These are phyloP conservation scores for Zygosaccharomyces bailii DNA, from an alignment of 805 yeast species.

Conservation along the genomic window DNA sequence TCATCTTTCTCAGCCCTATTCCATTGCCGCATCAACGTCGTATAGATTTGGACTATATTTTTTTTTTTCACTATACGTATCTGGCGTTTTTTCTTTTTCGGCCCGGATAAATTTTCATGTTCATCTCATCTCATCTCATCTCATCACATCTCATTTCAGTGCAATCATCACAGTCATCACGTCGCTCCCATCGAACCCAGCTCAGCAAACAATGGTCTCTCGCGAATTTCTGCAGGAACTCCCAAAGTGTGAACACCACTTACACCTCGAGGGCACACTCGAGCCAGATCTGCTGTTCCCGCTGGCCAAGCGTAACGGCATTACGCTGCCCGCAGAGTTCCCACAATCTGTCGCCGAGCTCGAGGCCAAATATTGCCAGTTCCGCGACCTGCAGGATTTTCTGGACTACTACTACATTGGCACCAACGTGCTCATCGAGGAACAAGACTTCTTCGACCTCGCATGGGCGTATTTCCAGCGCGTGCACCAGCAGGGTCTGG, in stretches of 20 bases:
- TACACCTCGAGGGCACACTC: constrained; percentile 79
- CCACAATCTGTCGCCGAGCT: constrained; percentile 59
- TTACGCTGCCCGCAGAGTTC: constrained; percentile 57
- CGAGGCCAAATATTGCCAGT: constrained; percentile 54
- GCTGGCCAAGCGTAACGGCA: constrained; percentile 61
- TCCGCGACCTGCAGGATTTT: constrained; percentile 72
- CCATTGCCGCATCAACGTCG: too few species aligned
- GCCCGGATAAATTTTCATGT: constrained; percentile 1
- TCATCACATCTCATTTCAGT: neutral
- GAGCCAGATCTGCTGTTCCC: constrained; percentile 72
- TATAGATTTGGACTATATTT: too few species aligned
- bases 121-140: neutral
- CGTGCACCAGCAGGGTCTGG: constrained; percentile 56
- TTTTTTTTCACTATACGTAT: too few species aligned
- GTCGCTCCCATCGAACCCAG: neutral
- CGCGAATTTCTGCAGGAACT: constrained; percentile 55
- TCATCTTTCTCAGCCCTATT: too few species aligned
- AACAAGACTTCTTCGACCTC: constrained; percentile 70
- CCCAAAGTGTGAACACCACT: constrained; percentile 86
- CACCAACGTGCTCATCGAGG: constrained; percentile 65
- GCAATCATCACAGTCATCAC: neutral
- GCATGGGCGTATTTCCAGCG: constrained; percentile 70
- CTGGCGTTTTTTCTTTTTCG: too few species aligned
- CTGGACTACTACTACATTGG: constrained; percentile 77
- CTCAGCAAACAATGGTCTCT: constrained; percentile 14